Base-by-base conservation (phyloP, 331 rosid genomes). In the Quercus lobata region DNA sequence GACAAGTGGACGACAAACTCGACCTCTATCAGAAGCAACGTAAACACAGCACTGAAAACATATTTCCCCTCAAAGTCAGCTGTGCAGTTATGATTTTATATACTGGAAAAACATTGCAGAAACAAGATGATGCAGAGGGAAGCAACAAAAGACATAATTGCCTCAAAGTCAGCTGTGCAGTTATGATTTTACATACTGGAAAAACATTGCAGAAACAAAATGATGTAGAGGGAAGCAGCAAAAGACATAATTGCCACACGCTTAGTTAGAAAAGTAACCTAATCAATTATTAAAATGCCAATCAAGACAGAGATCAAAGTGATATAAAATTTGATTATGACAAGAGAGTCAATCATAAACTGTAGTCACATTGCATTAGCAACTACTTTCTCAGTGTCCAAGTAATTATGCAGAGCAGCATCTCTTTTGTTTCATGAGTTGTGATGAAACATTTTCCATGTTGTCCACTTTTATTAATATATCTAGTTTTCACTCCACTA, bases 1-100 rank as follows among this genome's bases (percentile, higher is more conserved):
- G 79, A 95, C 98, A 57, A 95, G 90, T 25, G 98, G 98, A 76
- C 98, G 96, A 73, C 97, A 95, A 77, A 95, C 98, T 81, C 98
- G 89, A 46, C 98, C 98, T 46, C 97, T 97, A 86, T 95, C 98
- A 61, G 98, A 92, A 86, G 98, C 97, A 82, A 95, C 74, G 79
- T 95, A 92, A 46, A 95, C 96, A 84, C 97, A 90, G 32, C 73
- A 79, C 96, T 92, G 90, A 54, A 83, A 34, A 61, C 85, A 66
- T 58, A 68, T n/a, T n/a, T 30, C 54, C 77, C 56, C 53, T 65
- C 76, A 79, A 80, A 76, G 25, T 57, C 54, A 78, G 75, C 17
- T 17, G 41, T 74, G 32, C 46, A 79, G 21, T 69, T 69, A 44
- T 44, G 73, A 71, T 75, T 69, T 71, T 14, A 73, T 37, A 60